Evolutionary conservation across 768 basidiomycete genomes (phyloP).

Genomic region (Mycena capillaripes): DNA sequence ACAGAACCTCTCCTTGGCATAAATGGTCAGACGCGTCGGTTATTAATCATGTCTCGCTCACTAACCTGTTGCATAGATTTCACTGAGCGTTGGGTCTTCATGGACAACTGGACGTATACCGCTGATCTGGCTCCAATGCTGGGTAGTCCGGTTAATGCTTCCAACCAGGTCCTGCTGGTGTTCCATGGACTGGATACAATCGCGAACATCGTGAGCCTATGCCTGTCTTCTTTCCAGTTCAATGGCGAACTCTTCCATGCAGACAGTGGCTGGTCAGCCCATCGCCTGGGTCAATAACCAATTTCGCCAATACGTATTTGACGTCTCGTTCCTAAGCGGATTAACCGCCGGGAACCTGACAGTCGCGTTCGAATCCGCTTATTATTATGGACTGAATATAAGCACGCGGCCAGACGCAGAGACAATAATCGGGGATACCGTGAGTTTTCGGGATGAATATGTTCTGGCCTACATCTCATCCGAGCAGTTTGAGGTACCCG

Average conservation of each 20-base stretch:
- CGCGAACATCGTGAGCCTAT: slow-evolving; percentile 64
- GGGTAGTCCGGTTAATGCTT: slow-evolving; percentile 35
- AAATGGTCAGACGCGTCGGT: slow-evolving; percentile 56
- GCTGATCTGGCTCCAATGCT: slow-evolving; percentile 64
- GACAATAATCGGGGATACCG: slow-evolving; percentile 42
- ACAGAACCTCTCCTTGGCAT: slow-evolving; percentile 66
- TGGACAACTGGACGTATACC: slow-evolving; percentile 73
- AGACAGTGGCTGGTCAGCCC: slow-evolving; percentile 66
- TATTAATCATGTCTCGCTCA: not conserved
- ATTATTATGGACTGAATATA: slow-evolving; percentile 67
- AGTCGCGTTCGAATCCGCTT: slow-evolving; percentile 67
- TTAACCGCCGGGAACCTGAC: slow-evolving; percentile 56
- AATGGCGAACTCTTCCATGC: not conserved
- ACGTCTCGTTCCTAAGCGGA: slow-evolving; percentile 59
- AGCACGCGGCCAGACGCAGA: slow-evolving; percentile 64
- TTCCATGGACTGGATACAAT: slow-evolving; percentile 73
- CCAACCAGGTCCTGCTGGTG: slow-evolving; percentile 56
- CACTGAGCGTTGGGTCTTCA: slow-evolving; percentile 67
- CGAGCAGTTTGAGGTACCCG: slow-evolving; percentile 64
- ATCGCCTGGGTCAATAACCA: slow-evolving; percentile 72
- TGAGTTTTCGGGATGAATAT: not conserved
- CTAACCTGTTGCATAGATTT: slow-evolving; percentile 52
- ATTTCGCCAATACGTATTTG: slow-evolving; percentile 68
- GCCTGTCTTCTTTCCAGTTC: not conserved
- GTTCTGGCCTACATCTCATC: not conserved